Evolutionary conservation across 148 eudicot species (phyloP).

Genomic region (Rhododendron williamsianum): DNA sequence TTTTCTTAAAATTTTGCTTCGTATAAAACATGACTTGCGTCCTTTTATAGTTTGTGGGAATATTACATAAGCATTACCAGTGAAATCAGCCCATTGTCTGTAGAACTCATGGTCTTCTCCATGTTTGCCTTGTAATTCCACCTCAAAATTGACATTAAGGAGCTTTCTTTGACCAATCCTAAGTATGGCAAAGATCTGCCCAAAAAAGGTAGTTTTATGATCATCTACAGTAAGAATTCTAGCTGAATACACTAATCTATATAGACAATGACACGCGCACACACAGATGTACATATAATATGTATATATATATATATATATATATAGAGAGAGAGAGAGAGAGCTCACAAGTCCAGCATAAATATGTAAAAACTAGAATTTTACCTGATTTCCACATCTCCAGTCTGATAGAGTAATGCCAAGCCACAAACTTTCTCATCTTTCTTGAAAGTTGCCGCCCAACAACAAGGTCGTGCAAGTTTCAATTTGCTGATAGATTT

Average conservation of each 20-base stretch:
- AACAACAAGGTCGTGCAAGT: constrained; percentile 61
- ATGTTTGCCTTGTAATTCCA: constrained; percentile 37
- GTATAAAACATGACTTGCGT: not conserved
- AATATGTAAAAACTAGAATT: not conserved
- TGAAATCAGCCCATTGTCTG: constrained; percentile 46
- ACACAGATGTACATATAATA: not conserved
- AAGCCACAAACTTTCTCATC: constrained; percentile 45
- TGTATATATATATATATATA: too few relatives aligned
- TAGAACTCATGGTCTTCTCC: constrained; percentile 48
- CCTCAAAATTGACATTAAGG: constrained; percentile 18
- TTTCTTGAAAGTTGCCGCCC: constrained; percentile 52
- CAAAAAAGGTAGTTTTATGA: constrained; percentile 21
- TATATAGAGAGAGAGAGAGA: not conserved
- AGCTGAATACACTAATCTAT: not conserved
- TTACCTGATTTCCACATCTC: constrained; percentile 67
- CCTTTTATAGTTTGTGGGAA: not conserved
- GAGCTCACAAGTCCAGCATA: not conserved
- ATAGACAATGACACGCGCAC: not conserved
- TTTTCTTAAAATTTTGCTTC: not conserved
- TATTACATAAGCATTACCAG: constrained; percentile 36
- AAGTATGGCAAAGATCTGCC: constrained; percentile 18
- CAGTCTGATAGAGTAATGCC: constrained; percentile 51
- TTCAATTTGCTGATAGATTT: constrained; percentile 52
- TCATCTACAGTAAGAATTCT: not conserved
- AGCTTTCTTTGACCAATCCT: constrained; percentile 14